Percentiles rank a stretch among this genome's conserved stretches.
phyloP scores from a whole-genome alignment of 2,329 filamentous ascomycete species.

The Cephalotrichum gorgonifer region DNA sequence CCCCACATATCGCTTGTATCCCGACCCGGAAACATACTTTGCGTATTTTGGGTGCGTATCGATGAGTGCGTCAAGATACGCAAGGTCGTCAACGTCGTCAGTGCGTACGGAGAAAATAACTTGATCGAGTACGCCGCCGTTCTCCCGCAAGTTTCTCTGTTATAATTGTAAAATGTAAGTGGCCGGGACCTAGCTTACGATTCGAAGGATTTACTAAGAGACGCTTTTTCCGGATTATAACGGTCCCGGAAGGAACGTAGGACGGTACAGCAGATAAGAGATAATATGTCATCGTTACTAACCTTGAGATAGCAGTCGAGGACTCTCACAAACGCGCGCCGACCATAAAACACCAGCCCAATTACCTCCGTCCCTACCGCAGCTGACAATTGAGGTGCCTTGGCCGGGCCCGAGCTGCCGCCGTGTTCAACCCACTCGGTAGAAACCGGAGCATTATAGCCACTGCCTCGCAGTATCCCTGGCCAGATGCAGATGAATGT shows the following conservation, averaged over 20 bases:
- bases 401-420: no score
- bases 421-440: no score
- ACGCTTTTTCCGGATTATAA: no score
- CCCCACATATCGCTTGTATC: slow-evolving; percentile 1
- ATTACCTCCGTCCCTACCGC: slow-evolving; percentile 27
- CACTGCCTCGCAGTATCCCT: no score
- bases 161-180: neutral
- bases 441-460: no score
- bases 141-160: slow-evolving; percentile 30
- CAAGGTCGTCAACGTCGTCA: slow-evolving; percentile 24
- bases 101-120: slow-evolving; percentile 34
- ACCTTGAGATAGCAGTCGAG: slow-evolving; percentile 35
- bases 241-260: no score
- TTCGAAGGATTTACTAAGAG: slow-evolving; percentile 4
- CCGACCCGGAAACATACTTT: slow-evolving; percentile 20
- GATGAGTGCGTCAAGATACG: slow-evolving; percentile 26
- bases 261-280: no score
- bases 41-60: slow-evolving; percentile 24
- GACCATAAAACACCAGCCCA: slow-evolving; percentile 34
- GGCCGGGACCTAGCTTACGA: neutral
- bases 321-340: slow-evolving; percentile 30
- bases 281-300: neutral
- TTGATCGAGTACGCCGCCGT: slow-evolving; percentile 32
- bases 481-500: no score
- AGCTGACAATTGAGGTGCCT: no score